phyloP scores from a whole-genome alignment of 2,329 filamentous ascomycete genomes.

The Tolypocladium inflatum region DNA sequence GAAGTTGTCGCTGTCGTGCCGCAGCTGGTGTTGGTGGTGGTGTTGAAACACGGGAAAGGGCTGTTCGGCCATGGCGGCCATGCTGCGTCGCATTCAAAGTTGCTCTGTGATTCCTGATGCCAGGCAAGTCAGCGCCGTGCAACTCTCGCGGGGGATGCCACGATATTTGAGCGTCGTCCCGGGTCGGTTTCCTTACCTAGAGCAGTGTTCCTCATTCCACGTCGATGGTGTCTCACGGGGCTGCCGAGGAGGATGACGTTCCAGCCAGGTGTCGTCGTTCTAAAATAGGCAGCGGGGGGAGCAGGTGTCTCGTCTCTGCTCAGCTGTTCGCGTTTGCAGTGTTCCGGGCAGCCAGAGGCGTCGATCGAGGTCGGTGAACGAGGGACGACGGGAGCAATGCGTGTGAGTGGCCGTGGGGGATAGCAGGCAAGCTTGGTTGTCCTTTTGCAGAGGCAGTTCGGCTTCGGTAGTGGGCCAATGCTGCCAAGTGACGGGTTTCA shows the following conservation, averaged over 20 bases:
- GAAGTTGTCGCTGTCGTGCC: conserved; percentile 28
- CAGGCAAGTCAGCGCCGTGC: background rate
- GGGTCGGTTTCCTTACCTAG: background rate
- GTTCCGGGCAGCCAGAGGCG: background rate
- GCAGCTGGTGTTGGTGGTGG: conserved; percentile 11
- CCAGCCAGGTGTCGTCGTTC: background rate
- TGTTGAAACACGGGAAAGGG: conserved; percentile 16
- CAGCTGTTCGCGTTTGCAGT: background rate
- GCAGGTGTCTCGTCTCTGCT: background rate
- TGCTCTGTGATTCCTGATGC: background rate
- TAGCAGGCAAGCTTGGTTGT: background rate
- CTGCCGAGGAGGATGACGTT: background rate
- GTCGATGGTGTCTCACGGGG: conserved; percentile 2
- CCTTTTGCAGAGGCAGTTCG: background rate
- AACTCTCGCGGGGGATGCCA: background rate
- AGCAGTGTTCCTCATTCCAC: background rate
- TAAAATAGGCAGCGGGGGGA: background rate
- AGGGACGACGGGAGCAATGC: background rate
- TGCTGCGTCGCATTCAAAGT: conserved; percentile 8
- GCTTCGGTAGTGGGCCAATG: background rate
- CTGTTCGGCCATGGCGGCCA: conserved; percentile 20
- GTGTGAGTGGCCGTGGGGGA: background rate
- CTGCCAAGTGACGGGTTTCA: background rate
- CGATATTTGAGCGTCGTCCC: background rate
- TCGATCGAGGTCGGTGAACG: background rate